Conservation (phyloP, 768 basidiomycete species). For the Calocybe gangraenosa region DNA sequence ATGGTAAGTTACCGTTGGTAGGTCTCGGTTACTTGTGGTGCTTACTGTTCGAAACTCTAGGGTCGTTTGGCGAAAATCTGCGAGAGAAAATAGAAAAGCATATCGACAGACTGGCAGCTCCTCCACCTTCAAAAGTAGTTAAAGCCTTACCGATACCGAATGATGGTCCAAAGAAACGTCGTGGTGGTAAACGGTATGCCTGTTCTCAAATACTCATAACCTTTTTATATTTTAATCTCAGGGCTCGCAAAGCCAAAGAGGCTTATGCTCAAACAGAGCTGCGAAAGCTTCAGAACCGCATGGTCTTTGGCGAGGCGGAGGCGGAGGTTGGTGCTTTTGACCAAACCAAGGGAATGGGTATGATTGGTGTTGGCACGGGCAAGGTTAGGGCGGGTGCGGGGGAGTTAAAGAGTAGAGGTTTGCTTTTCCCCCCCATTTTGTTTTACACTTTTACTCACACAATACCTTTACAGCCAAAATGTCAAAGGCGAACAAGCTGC, state of each 20-base stretch:
- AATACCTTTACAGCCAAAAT: conserved; percentile 68
- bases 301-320: conserved; percentile 93
- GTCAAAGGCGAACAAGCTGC: conserved; percentile 90
- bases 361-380: conserved; percentile 87
- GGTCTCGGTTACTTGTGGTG: neutral
- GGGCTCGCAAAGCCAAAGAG: conserved; percentile 97
- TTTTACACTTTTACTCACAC: neutral
- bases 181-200: conserved; percentile 87
- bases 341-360: conserved; percentile 96
- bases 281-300: conserved; percentile 93
- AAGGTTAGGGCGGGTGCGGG: conserved; percentile 85
- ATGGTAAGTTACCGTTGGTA: conserved; percentile 48
- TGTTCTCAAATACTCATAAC: neutral
- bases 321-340: conserved; percentile 96
- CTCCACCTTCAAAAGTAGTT: conserved; percentile 88
- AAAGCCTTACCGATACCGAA: conserved; percentile 94
- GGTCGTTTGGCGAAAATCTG: conserved; percentile 75
- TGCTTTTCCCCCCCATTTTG: conserved; percentile 20
- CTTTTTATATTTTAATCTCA: conserved; percentile 24
- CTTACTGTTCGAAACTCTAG: conserved; percentile 27
- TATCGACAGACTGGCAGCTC: conserved; percentile 87
- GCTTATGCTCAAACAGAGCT: conserved; percentile 96
- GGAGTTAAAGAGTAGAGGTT: conserved; percentile 90
- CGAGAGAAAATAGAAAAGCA: conserved; percentile 91
- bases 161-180: conserved; percentile 92